Evolutionary conservation across 2,329 filamentous ascomycete genomes (phyloP), one percentile per base, ranked within the genome.

Genomic region (Mariannaea elegans): DNA sequence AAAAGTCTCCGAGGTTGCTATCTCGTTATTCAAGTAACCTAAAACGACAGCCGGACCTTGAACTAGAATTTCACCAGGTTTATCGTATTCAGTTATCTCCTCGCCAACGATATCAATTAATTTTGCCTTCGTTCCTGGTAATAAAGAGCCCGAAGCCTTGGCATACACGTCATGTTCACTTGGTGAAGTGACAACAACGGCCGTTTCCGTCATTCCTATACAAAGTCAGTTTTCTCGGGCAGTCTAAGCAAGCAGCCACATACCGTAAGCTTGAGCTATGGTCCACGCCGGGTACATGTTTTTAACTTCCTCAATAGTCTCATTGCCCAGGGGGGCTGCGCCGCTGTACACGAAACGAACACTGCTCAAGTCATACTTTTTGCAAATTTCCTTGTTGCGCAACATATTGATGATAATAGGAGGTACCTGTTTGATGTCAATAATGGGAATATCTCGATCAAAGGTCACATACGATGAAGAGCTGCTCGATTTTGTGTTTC

Each of bases 341-440:
- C 91, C 91, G 0, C 87, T 90, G 71, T 90, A 92, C 7, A 92
- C 77, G 4, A 76, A 76, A 24, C 76, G 78, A 0, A 94, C 88
- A 18, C 84, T 87, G 65, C 84, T 88, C 4, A 94, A 78, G 64
- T 94, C 89, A 70, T 87, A 91, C 64, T 91, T 85, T 42, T 81
- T 79, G 63, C 86, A 82, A 0, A 82, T 69, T 0, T 84, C 73
- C 59, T 83, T 81, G 68, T 87, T 88, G 64, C 90, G 89, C 14
- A 88, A 81, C 79, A 94, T 85, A 60, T 86, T 80, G 63, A 94
- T 91, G 61, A 94, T 87, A 70, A 94, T 92, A 0, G 91, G 92
- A 8, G 92, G 91, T 0, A 55, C 91, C n/a, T n/a, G n/a, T n/a
- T n/a, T n/a, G n/a, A n/a, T n/a, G n/a, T n/a, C n/a, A n/a, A n/a